These are phyloP conservation scores for Colletotrichum sp. DNA, from an alignment of 2,329 filamentous ascomycete genomes.

Conservation along the genomic window DNA sequence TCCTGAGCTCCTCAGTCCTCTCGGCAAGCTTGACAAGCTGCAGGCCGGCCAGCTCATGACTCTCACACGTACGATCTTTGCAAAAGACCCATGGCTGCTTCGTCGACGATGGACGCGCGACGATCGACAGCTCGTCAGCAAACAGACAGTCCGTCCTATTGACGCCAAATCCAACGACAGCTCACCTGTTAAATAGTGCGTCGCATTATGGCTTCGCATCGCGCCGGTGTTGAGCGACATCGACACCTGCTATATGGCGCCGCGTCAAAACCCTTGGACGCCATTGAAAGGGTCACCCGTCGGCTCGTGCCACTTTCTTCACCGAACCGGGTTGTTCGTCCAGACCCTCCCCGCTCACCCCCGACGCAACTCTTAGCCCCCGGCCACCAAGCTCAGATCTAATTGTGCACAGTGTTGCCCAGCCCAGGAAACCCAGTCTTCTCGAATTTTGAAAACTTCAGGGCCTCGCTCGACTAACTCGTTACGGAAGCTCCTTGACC, in stretches of 20 bases:
- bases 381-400: background rate
- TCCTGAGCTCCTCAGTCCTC: background rate
- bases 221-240: background rate
- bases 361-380: background rate
- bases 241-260: background rate
- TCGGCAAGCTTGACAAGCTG: background rate
- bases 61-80: background rate
- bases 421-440: background rate
- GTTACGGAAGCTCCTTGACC: background rate
- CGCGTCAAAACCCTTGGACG: background rate
- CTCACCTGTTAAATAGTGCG: background rate
- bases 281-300: background rate
- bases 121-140: background rate
- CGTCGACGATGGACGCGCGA: background rate
- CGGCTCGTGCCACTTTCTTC: constrained; percentile 14
- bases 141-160: background rate
- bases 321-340: background rate
- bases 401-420: background rate
- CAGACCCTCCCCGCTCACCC: background rate
- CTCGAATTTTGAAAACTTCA: background rate
- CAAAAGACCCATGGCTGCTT: background rate
- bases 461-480: background rate
- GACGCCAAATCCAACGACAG: constrained; percentile 1
- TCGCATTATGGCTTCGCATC: background rate
- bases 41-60: background rate